phyloP scores from a whole-genome alignment of 345 rosid genomes.

The Salix arbutifolia region DNA sequence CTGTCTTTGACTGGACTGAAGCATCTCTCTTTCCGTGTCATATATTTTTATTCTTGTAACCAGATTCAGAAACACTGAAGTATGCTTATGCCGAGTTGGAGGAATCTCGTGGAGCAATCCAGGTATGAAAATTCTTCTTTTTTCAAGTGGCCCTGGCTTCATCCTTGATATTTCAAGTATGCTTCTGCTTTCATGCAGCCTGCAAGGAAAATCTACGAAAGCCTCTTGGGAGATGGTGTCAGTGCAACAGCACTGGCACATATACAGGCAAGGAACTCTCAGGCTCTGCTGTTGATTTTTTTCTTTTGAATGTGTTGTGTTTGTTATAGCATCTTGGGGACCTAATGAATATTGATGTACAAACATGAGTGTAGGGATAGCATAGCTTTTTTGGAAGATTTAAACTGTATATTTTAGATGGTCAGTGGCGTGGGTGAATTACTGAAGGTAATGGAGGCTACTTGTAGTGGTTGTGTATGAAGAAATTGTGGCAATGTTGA shows the following conservation, averaged over 20 bases:
- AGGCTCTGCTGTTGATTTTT: not conserved
- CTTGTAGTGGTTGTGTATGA: no score
- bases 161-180: constrained; percentile 11
- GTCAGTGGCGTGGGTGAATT: no score
- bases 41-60: not conserved
- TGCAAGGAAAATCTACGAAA: constrained; percentile 76
- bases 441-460: no score
- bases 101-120: constrained; percentile 86
- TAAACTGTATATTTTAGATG: not conserved
- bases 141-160: not conserved
- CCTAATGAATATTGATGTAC: not conserved
- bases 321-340: not conserved
- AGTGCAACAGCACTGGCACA: constrained; percentile 68
- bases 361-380: not conserved
- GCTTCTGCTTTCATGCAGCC: constrained; percentile 51
- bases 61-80: constrained; percentile 84
- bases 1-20: not conserved
- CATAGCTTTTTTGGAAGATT: not conserved
- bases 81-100: constrained; percentile 95
- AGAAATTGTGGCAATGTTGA: no score
- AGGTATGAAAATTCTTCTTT: constrained; percentile 33
- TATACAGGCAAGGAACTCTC: constrained; percentile 58
- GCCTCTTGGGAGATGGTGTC: constrained; percentile 54
- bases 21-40: not conserved
- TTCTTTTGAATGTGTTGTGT: not conserved